Conservation (phyloP, 495 filamentous ascomycete genomes). For the Penicillium macrosclerotiorum region DNA sequence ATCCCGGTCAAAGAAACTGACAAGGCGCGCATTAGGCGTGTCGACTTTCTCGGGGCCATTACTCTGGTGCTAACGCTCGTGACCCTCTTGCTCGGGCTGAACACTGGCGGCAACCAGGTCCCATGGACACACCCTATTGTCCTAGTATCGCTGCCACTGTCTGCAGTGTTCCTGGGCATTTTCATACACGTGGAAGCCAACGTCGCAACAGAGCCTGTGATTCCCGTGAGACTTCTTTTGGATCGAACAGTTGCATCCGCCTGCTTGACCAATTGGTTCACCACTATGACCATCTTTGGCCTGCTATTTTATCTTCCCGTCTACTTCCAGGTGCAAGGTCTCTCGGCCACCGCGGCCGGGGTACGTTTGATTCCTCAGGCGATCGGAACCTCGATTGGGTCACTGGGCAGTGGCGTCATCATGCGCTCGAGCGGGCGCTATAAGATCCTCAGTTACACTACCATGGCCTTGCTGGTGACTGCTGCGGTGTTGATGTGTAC, state of each 20-base stretch:
- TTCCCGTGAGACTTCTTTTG: slow-evolving; percentile 75
- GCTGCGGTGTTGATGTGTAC: slow-evolving; percentile 52
- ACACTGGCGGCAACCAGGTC: slow-evolving; percentile 79
- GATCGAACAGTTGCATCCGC: slow-evolving; percentile 70
- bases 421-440: slow-evolving; percentile 81
- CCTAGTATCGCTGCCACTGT: slow-evolving; percentile 63
- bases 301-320: slow-evolving; percentile 76
- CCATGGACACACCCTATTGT: slow-evolving; percentile 86
- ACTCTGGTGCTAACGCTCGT: slow-evolving; percentile 69
- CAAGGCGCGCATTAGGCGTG: slow-evolving; percentile 55
- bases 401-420: slow-evolving; percentile 65
- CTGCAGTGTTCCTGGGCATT: slow-evolving; percentile 47
- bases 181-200: slow-evolving; percentile 68
- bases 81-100: slow-evolving; percentile 74
- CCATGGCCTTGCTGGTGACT: slow-evolving; percentile 50
- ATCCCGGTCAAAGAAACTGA: slow-evolving; percentile 73
- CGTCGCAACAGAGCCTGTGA: slow-evolving; percentile 71
- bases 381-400: slow-evolving; percentile 68
- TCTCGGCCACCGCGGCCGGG: slow-evolving; percentile 68
- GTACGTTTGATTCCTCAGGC: slow-evolving; percentile 64
- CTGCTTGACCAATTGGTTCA: slow-evolving; percentile 76
- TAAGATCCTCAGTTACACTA: slow-evolving; percentile 52
- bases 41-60: slow-evolving; percentile 80
- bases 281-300: slow-evolving; percentile 50
- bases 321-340: slow-evolving; percentile 75